Evolutionary conservation across 768 basidiomycete species (phyloP).

Genomic region (Lyophyllum semitale): DNA sequence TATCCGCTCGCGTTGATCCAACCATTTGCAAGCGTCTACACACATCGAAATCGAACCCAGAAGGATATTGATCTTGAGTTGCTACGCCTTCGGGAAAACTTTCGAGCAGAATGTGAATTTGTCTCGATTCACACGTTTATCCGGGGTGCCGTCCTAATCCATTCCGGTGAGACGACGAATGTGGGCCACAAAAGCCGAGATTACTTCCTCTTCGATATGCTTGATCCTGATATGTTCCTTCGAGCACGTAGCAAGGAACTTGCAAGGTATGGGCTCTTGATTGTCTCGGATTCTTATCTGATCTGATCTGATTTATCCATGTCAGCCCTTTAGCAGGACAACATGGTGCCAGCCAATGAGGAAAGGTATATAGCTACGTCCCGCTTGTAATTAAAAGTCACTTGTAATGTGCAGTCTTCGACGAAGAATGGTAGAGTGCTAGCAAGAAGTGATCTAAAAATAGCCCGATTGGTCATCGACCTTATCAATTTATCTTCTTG

Average conservation of each 20-base stretch:
- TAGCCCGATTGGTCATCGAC: too few species aligned
- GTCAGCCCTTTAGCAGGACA: background rate
- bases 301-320: too few species aligned
- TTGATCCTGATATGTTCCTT: conserved; percentile 12
- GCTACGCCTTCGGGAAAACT: background rate
- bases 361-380: too few species aligned
- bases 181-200: background rate
- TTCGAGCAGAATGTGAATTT: background rate
- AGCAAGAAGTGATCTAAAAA: too few species aligned
- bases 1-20: conserved; percentile 13
- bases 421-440: too few species aligned
- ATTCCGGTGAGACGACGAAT: background rate
- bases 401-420: too few species aligned
- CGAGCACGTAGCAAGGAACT: background rate
- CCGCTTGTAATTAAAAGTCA: too few species aligned
- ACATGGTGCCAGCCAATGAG: too few species aligned
- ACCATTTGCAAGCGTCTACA: conserved; percentile 2
- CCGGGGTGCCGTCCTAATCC: conserved; percentile 7
- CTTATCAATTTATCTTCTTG: too few species aligned
- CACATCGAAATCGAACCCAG: background rate
- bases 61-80: conserved; percentile 11
- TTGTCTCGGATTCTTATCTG: background rate
- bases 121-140: conserved; percentile 4
- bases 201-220: conserved; percentile 10
- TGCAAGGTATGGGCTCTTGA: background rate